phyloP scores from a whole-genome alignment of 805 yeast species.

The Ogataea neopini region DNA sequence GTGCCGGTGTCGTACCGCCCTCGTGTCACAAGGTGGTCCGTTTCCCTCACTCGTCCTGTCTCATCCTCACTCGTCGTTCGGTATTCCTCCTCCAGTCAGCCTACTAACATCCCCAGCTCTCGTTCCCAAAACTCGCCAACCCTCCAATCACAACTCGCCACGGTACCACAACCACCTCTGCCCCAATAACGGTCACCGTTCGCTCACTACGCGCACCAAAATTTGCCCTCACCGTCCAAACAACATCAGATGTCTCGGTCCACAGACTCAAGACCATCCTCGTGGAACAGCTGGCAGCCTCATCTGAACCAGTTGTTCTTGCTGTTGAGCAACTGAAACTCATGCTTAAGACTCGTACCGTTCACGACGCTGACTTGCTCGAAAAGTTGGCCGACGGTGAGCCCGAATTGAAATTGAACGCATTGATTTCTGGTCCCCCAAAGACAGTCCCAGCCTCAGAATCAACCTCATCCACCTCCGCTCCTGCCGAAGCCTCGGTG shows the following conservation, averaged over 20 bases:
- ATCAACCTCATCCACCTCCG: background rate
- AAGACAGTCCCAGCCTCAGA: background rate
- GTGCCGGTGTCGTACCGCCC: no score
- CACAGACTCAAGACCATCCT: slow-evolving; percentile 42
- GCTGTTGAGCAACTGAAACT: slow-evolving; percentile 43
- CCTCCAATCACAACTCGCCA: slow-evolving; percentile 34
- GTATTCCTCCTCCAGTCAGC: no score
- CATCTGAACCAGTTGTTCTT: slow-evolving; percentile 28
- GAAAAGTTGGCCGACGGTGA: slow-evolving; percentile 18
- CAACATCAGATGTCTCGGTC: slow-evolving; percentile 28
- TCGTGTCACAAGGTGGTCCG: no score
- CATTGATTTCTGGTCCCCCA: slow-evolving; percentile 32
- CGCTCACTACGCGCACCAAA: slow-evolving; percentile 77
- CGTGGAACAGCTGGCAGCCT: slow-evolving; percentile 29
- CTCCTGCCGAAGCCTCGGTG: no score
- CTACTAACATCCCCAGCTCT: slow-evolving; percentile 16
- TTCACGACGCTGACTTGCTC: slow-evolving; percentile 44
- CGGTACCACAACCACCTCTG: slow-evolving; percentile 27
- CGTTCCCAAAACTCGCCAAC: slow-evolving; percentile 19
- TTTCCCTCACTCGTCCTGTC: no score
- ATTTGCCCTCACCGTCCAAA: slow-evolving; percentile 38
- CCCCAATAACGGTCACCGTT: slow-evolving; percentile 38
- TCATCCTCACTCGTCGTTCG: no score
- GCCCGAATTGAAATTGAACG: slow-evolving; percentile 35
- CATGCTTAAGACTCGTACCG: slow-evolving; percentile 51